Conservation (phyloP, 768 basidiomycete genomes). For the Austroboletus eburneus region DNA sequence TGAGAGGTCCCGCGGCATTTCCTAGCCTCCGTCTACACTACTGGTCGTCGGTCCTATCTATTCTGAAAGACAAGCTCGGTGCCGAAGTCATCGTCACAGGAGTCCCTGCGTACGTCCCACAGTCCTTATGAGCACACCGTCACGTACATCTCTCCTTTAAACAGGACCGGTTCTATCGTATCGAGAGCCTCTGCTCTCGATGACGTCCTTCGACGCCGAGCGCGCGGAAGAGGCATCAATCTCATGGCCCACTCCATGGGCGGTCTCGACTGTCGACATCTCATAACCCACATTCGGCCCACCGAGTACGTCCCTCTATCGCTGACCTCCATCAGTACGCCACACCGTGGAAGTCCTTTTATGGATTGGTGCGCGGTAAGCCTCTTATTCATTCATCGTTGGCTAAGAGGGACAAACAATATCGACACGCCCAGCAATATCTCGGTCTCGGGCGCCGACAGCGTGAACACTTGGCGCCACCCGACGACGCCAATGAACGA, state of each 20-base stretch:
- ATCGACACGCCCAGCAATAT: conserved; percentile 54
- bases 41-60: conserved; percentile 84
- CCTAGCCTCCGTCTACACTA: conserved; percentile 87
- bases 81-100: conserved; percentile 95
- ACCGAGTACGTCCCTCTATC: conserved; percentile 81
- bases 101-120: conserved; percentile 73
- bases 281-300: conserved; percentile 84
- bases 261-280: conserved; percentile 88
- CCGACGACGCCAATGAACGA: not conserved
- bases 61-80: conserved; percentile 75
- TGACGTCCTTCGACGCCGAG: conserved; percentile 59
- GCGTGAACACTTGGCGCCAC: conserved; percentile 15
- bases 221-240: conserved; percentile 79
- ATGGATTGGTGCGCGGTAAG: conserved; percentile 98
- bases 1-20: conserved; percentile 76
- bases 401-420: conserved; percentile 8
- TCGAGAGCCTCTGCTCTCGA: conserved; percentile 78
- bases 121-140: not conserved
- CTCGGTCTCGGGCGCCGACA: conserved; percentile 81
- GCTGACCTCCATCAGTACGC: conserved; percentile 85
- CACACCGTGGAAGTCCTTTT: conserved; percentile 94
- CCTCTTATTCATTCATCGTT: conserved; percentile 4
- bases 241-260: conserved; percentile 98
- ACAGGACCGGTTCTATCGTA: conserved; percentile 84
- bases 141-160: not conserved